Evolutionary conservation across 1,284 basidiomycete species (phyloP).

Genomic region (Trichosporon sp.): DNA sequence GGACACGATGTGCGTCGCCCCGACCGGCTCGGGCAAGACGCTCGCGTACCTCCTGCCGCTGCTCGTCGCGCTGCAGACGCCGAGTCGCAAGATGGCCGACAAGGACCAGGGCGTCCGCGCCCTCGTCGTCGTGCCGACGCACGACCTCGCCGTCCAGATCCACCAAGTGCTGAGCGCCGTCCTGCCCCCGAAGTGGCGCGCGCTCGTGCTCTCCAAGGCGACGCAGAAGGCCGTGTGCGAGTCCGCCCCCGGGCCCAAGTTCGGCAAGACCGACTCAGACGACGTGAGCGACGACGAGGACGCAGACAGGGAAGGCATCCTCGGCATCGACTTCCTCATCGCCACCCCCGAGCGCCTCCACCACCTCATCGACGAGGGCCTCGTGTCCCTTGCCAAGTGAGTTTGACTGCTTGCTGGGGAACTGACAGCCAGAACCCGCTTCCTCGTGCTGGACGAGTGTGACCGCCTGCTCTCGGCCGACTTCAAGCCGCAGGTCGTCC

Average conservation of each 20-base stretch:
- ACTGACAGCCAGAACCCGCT: constrained; percentile 59
- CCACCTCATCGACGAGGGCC: constrained; percentile 62
- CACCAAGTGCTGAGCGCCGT: constrained; percentile 65
- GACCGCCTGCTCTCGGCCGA: constrained; percentile 85
- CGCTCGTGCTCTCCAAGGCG: constrained; percentile 78
- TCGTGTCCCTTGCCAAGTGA: constrained; percentile 67
- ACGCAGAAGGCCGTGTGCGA: constrained; percentile 52
- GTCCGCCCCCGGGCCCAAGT: constrained; percentile 31
- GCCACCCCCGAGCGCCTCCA: constrained; percentile 50
- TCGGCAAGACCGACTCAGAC: constrained; percentile 20
- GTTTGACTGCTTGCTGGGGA: constrained; percentile 23
- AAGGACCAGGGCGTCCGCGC: constrained; percentile 60
- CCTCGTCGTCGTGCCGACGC: constrained; percentile 82
- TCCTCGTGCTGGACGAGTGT: constrained; percentile 84
- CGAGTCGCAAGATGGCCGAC: constrained; percentile 50
- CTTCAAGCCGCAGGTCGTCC: constrained; percentile 83
- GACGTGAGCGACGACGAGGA: constrained; percentile 16
- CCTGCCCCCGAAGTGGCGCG: constrained; percentile 73
- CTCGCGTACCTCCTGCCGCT: constrained; percentile 81
- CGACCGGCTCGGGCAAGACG: constrained; percentile 92
- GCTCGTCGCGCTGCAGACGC: constrained; percentile 62
- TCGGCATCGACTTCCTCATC: constrained; percentile 48
- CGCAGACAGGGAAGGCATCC: constrained; percentile 9
- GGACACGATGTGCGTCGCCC: constrained; percentile 85
- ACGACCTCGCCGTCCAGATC: constrained; percentile 96